Conservation (phyloP, 1,284 basidiomycete species). For the Melampsora larici-populina region DNA sequence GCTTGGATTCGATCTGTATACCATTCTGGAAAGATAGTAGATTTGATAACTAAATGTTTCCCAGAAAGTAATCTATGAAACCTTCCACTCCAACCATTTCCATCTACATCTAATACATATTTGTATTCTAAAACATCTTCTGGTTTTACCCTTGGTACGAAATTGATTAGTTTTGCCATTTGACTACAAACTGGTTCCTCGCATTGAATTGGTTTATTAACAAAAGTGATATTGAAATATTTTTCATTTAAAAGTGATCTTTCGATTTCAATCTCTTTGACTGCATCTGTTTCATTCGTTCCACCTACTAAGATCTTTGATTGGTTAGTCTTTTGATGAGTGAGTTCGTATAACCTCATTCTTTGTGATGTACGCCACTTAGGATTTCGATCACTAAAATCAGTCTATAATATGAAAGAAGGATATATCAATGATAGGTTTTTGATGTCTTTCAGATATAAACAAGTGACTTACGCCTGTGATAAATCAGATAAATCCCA, state of each 20-base stretch:
- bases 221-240: constrained; percentile 48
- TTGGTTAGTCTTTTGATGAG: constrained; percentile 46
- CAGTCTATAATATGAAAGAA: background rate
- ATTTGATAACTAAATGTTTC: constrained; percentile 19
- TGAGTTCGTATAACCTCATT: constrained; percentile 49
- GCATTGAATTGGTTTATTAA: constrained; percentile 50
- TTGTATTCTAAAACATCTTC: background rate
- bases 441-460: too few species aligned
- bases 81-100: constrained; percentile 56
- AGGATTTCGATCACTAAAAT: constrained; percentile 15
- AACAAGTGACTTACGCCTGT: background rate
- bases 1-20: constrained; percentile 42
- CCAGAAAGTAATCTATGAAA: constrained; percentile 46
- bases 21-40: constrained; percentile 40
- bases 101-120: constrained; percentile 56
- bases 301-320: constrained; percentile 47
- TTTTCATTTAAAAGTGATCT: constrained; percentile 44
- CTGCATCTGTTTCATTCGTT: constrained; percentile 37
- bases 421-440: too few species aligned
- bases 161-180: constrained; percentile 49
- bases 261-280: constrained; percentile 39
- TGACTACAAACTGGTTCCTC: constrained; percentile 49
- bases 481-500: too few species aligned
- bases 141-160: constrained; percentile 45
- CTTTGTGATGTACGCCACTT: constrained; percentile 50